Conservation (phyloP, 495 filamentous ascomycete genomes). For the Bombardia bombarda region DNA sequence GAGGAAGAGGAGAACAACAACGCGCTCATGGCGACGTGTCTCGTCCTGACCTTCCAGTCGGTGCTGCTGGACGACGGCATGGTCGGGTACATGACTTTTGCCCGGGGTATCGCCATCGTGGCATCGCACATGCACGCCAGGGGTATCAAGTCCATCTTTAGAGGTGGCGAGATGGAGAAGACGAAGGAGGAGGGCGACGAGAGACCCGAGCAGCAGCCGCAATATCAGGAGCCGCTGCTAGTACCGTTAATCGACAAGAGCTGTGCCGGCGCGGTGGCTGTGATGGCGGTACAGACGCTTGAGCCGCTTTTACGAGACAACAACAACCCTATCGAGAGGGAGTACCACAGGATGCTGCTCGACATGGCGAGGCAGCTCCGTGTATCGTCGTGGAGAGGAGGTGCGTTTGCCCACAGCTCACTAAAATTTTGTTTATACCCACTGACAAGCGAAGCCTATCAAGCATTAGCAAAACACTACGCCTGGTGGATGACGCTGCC, state of each 20-base stretch:
- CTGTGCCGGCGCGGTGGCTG: background rate
- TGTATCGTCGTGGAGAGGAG: constrained; percentile 25
- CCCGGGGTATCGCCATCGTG: constrained; percentile 49
- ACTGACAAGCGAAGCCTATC: constrained; percentile 35
- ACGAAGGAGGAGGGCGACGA: constrained; percentile 23
- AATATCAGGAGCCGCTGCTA: constrained; percentile 24
- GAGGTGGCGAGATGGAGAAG: constrained; percentile 27
- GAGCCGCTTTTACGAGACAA: background rate
- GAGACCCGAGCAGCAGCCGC: constrained; percentile 22
- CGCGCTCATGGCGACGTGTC: constrained; percentile 49
- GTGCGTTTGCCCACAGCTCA: no score
- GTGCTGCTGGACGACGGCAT: constrained; percentile 52
- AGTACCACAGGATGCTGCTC: constrained; percentile 25
- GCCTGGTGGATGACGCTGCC: constrained; percentile 44
- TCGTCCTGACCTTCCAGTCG: constrained; percentile 53
- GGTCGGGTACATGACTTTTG: constrained; percentile 55
- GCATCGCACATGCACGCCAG: constrained; percentile 39
- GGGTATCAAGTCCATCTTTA: constrained; percentile 40
- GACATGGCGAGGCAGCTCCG: constrained; percentile 24
- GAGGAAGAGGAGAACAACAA: constrained; percentile 44
- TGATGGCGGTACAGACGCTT: background rate
- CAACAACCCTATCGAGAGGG: constrained; percentile 16
- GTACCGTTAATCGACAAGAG: constrained; percentile 18
- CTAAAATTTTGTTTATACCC: no score
- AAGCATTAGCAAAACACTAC: constrained; percentile 30